Evolutionary conservation across 108 stramenopile species (phyloP), one percentile per base, ranked within the genome.

Genomic region (Cyclostephanos tholiformis): DNA sequence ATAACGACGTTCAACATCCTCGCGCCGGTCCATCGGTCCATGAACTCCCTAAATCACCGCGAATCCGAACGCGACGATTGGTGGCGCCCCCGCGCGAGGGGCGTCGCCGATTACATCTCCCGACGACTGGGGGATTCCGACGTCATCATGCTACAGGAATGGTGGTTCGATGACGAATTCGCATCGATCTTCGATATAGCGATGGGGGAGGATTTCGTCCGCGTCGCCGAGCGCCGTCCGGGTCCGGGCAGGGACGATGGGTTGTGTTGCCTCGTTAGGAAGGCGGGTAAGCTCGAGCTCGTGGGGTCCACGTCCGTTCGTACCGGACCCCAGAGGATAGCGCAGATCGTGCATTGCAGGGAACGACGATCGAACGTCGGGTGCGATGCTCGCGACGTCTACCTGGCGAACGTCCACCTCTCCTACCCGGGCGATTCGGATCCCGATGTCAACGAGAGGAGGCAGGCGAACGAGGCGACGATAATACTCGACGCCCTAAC

Each of bases 1-100:
- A 74, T 82, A 25, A 77, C 81, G 51, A 82, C 81, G 23, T 82
- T 82, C 71, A 82, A 82, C 72, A 78, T 82, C 10, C 46, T 82
- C 14, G 76, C 81, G 30, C 74, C 81, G 8, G 65, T 82, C 26
- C 81, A 82, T 59, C 67, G 81, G 59, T 82, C 81, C 14, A 78
- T 82, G 65, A 44, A 71, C 41, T 10, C 20, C 16, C n/a, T 26
- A 22, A 55, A 66, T 14, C 63, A 30, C 13, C 67, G 81, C 5
- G 81, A 82, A 50, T 82, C 81, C 14, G 81, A 82, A 46, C 60
- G 81, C 12, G 67, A 73, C 29, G 76, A 78, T 36, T 78, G 76
- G 81, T 82, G 81, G 81, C 65, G 67, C 4, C 81, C 81, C 3
- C 49, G 81, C 30, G 76, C 76, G 6, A 65, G 73, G 65, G 67